These are phyloP conservation scores for Rachicladosporium sp. DNA, from an alignment of 2,329 filamentous ascomycete species.

Conservation along the genomic window DNA sequence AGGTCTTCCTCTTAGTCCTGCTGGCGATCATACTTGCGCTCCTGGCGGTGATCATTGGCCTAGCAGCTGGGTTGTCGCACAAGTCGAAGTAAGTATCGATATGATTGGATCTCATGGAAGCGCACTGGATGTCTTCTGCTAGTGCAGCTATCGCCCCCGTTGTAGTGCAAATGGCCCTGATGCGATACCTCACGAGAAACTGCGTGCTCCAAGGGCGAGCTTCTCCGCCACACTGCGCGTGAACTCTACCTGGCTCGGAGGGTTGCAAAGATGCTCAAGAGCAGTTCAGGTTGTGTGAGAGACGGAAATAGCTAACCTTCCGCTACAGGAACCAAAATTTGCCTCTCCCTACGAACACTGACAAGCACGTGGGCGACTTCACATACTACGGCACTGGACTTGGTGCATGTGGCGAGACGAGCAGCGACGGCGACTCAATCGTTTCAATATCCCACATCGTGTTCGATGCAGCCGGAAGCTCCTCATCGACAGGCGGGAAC, in stretches of 20 bases:
- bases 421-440: slow-evolving; percentile 44
- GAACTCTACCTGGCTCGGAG: too few relatives aligned
- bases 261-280: too few relatives aligned
- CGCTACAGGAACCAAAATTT: slow-evolving; percentile 28
- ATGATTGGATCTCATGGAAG: too few relatives aligned
- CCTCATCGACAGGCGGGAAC: slow-evolving; percentile 22
- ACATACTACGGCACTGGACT: slow-evolving; percentile 57
- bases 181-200: too few relatives aligned
- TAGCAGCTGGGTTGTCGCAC: slow-evolving; percentile 27
- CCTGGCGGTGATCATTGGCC: slow-evolving; percentile 29
- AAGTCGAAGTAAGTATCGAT: slow-evolving; percentile 9
- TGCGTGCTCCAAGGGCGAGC: too few relatives aligned
- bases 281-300: too few relatives aligned
- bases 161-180: too few relatives aligned
- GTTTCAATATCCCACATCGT: slow-evolving; percentile 55
- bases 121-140: too few relatives aligned
- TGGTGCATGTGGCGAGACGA: slow-evolving; percentile 56
- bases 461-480: slow-evolving; percentile 47
- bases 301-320: slow-evolving; percentile 1
- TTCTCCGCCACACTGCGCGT: too few relatives aligned
- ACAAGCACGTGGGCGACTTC: slow-evolving; percentile 49
- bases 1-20: slow-evolving; percentile 26
- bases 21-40: slow-evolving; percentile 21
- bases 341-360: slow-evolving; percentile 39
- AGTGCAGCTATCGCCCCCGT: too few relatives aligned